Base-by-base conservation (phyloP, 2,329 filamentous ascomycete genomes). In the Macrophomina tecta region DNA sequence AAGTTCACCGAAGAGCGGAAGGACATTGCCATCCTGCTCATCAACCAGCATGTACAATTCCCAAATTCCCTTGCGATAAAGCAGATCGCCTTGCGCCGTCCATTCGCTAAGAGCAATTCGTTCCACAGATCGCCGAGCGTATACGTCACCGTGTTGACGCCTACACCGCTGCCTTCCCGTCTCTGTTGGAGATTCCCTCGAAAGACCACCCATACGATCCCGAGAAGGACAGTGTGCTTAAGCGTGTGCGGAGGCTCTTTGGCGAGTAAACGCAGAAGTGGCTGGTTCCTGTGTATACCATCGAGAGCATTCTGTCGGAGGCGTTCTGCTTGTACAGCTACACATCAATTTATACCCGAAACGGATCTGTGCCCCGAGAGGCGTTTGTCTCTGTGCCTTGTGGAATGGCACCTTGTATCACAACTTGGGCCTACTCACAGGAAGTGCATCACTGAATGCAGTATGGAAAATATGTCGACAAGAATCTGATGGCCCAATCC, bases 131-230 rank as follows among this genome's bases (percentile, higher is more conserved):
- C 75, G 95, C 95, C 62, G 95, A 99, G 78, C 89, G 89, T 78
- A 99, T 99, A 86, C 89, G 95, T 79, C 87, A 94, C 78, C 89
- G 90, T 69, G 90, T 99, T 72, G 95, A 99, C 80, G 89, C 88
- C 45, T 97, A 97, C 81, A 94, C 93, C 23, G 92, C 94, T 60
- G 94, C 95, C 4, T 99, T 99, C 81, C 95, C 95, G n/a, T 90
- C 93, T 28, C 87, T 99, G 65, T 88, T 99, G 67, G 95, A 99
- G 81, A 98, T 99, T 69, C 95, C 95, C 30, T 97, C 93, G 82
- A 99, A 99, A 85, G 95, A 99, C 79, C 95, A 99, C 79, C 95
- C 95, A 2, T 99, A 99, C 77, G 94, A 99, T 74, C 95, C 95
- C 0, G 95, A 99, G 82, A 99, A 99, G 84, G 95, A 99, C 80